Percentiles rank a stretch among this genome's conserved stretches.
These are phyloP conservation scores for Metarhizium robertsii DNA, from an alignment of 2,329 filamentous ascomycete genomes.

Conservation along the genomic window DNA sequence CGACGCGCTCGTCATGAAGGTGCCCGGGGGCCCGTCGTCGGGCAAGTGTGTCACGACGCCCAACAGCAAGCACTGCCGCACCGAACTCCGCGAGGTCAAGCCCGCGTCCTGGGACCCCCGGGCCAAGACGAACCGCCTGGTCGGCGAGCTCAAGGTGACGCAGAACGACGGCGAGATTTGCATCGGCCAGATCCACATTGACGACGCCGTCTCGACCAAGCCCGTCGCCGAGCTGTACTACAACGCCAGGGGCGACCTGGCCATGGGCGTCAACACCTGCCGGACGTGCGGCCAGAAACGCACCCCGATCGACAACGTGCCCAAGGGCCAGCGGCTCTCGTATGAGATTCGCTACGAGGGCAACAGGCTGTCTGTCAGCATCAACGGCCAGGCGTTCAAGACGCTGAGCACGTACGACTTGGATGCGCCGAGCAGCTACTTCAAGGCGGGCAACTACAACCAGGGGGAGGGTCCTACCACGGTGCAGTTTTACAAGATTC, in stretches of 20 bases:
- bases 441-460: constrained; percentile 30
- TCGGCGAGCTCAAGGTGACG: constrained; percentile 18
- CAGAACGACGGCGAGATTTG: constrained; percentile 26
- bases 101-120: constrained; percentile 15
- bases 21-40: neutral
- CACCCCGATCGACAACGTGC: constrained; percentile 21
- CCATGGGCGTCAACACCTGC: constrained; percentile 27
- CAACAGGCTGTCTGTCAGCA: constrained; percentile 19
- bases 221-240: constrained; percentile 31
- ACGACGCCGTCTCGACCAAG: constrained; percentile 25
- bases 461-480: constrained; percentile 19
- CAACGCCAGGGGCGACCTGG: constrained; percentile 21
- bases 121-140: constrained; percentile 3
- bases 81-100: constrained; percentile 28
- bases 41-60: constrained; percentile 16
- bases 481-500: constrained; percentile 10
- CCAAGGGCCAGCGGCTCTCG: constrained; percentile 21
- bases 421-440: constrained; percentile 22
- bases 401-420: constrained; percentile 18
- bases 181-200: constrained; percentile 30
- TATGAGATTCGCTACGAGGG: constrained; percentile 29
- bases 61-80: constrained; percentile 31
- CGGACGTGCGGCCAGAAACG: constrained; percentile 20
- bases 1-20: neutral
- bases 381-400: constrained; percentile 18